Evolutionary conservation across 768 basidiomycete species (phyloP).

Genomic region (Suillus weaverae): DNA sequence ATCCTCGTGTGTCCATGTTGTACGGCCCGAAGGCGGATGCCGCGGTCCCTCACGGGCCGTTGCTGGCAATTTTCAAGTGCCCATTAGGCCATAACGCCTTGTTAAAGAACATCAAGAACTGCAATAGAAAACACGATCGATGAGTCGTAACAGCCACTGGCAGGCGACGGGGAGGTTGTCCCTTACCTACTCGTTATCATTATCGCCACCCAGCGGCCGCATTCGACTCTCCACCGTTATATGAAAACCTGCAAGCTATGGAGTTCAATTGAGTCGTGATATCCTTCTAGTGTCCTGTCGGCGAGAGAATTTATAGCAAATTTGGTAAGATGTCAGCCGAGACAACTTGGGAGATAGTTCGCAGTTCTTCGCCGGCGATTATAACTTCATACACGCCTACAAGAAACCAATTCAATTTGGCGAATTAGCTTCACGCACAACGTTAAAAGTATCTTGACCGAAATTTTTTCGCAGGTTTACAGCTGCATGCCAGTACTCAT

Average conservation of each 20-base stretch:
- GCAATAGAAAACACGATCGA: neutral
- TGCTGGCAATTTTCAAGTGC: slow-evolving; percentile 1
- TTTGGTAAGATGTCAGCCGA: neutral
- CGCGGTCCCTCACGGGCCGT: slow-evolving; percentile 7
- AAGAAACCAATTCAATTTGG: neutral
- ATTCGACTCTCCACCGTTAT: neutral
- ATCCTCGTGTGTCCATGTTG: neutral
- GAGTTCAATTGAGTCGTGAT: slow-evolving; percentile 1
- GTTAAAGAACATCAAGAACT: slow-evolving; percentile 3
- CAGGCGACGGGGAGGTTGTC: neutral
- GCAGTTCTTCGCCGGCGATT: neutral
- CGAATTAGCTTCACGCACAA: neutral
- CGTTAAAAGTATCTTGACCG: neutral
- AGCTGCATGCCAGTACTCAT: neutral
- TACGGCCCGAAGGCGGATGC: slow-evolving; percentile 4
- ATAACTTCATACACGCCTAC: neutral
- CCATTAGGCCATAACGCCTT: neutral
- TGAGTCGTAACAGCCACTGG: neutral
- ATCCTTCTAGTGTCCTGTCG: neutral
- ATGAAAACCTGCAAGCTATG: slow-evolving; percentile 1
- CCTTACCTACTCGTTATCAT: neutral
- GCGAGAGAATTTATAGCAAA: neutral
- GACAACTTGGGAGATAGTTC: neutral
- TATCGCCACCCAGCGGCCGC: neutral
- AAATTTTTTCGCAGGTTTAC: neutral